A percentile compares a stretch with the other conserved stretches of the same genome.
Conservation (phyloP, 225 moss, liverwort and hornwort species). For the Asterella californica region DNA sequence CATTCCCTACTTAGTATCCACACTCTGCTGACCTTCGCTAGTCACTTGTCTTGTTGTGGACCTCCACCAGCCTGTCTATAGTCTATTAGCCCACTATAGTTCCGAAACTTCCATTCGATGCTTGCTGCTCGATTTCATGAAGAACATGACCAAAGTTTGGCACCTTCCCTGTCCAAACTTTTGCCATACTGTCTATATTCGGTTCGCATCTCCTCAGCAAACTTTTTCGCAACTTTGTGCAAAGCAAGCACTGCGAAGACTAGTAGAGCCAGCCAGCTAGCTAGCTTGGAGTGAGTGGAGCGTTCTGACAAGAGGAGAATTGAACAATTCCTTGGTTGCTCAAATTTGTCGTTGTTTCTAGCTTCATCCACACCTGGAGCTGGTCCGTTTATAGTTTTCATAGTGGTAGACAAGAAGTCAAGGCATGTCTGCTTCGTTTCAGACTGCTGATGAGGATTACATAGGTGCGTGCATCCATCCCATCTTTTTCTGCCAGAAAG, state of each 20-base stretch:
- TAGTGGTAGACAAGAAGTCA: not conserved
- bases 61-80: not conserved
- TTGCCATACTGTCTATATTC: not conserved
- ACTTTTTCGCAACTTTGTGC: not conserved
- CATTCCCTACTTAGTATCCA: too few species aligned
- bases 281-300: not conserved
- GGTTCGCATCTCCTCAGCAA: not conserved
- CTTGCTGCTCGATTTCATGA: not conserved
- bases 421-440: slow-evolving; percentile 1
- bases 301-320: not conserved
- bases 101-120: slow-evolving; percentile 6
- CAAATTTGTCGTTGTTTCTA: slow-evolving; percentile 4
- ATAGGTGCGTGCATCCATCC: not conserved
- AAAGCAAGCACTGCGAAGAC: not conserved
- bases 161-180: not conserved
- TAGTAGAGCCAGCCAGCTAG: not conserved
- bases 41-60: not conserved
- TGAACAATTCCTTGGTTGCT: not conserved
- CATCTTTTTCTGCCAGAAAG: not conserved
- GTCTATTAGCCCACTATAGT: not conserved
- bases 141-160: not conserved
- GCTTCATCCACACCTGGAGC: not conserved
- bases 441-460: not conserved
- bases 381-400: not conserved
- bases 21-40: not conserved